Conservation (phyloP, 805 yeast genomes). For the Candida gorgasii region DNA sequence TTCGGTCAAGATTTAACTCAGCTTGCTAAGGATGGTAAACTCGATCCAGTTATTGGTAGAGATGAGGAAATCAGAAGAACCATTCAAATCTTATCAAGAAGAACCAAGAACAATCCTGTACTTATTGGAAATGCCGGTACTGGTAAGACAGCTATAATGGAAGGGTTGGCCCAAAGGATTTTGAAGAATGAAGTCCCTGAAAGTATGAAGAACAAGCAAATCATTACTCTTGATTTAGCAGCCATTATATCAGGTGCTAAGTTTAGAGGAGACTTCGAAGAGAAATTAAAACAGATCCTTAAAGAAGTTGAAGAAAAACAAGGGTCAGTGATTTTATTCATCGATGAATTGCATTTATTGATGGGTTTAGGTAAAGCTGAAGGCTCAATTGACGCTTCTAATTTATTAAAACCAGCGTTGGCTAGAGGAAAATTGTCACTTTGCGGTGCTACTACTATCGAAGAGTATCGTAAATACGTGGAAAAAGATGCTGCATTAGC, state of each 20-base stretch:
- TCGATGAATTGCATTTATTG: constrained; percentile 88
- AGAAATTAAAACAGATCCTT: constrained; percentile 75
- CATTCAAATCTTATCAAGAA: constrained; percentile 84
- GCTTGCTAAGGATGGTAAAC: constrained; percentile 82
- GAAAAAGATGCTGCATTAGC: constrained; percentile 97
- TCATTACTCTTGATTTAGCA: constrained; percentile 84
- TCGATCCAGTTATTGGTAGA: constrained; percentile 96
- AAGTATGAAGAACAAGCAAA: constrained; percentile 80
- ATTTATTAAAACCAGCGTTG: constrained; percentile 86
- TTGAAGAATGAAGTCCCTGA: constrained; percentile 93
- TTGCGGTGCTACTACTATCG: constrained; percentile 95
- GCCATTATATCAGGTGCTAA: constrained; percentile 93
- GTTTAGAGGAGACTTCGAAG: constrained; percentile 95
- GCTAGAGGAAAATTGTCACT: constrained; percentile 92
- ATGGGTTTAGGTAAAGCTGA: constrained; percentile 91
- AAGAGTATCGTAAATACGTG: constrained; percentile 88
- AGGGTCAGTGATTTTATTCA: constrained; percentile 76
- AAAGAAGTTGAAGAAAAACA: constrained; percentile 80
- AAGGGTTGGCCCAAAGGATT: constrained; percentile 93
- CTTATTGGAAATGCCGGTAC: constrained; percentile 97
- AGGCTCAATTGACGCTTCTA: constrained; percentile 95
- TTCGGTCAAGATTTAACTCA: constrained; percentile 86
- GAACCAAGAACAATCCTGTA: constrained; percentile 95
- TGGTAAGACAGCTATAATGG: constrained; percentile 96
- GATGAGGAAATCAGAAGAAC: constrained; percentile 95